Conservation (phyloP, 1,139 yeast genomes). For the Pneumocystis wakefieldiae region DNA sequence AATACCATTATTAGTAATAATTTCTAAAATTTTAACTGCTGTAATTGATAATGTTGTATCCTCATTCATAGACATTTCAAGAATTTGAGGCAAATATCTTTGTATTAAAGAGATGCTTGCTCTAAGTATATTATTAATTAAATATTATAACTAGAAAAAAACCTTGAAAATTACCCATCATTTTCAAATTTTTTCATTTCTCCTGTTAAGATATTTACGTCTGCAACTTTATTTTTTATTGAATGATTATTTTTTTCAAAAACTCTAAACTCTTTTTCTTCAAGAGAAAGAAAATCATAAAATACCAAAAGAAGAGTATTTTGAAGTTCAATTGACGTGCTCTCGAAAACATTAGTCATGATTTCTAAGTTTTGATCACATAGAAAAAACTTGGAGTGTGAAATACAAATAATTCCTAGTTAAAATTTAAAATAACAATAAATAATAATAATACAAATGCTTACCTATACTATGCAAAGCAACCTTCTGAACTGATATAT, state of each 20-base stretch:
- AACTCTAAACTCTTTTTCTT: slow-evolving; percentile 33
- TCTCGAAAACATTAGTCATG: slow-evolving; percentile 35
- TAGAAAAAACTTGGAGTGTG: slow-evolving; percentile 48
- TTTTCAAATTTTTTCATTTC: background rate
- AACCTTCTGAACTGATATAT: slow-evolving; percentile 30
- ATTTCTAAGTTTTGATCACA: slow-evolving; percentile 38
- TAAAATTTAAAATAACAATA: background rate
- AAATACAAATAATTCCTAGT: slow-evolving; percentile 37
- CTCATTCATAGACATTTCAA: slow-evolving; percentile 35
- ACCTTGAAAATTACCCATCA: background rate
- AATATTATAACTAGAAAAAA: background rate
- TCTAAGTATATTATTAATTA: slow-evolving; percentile 2
- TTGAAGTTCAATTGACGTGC: slow-evolving; percentile 25
- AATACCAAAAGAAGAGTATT: slow-evolving; percentile 41
- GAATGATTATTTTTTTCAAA: slow-evolving; percentile 24
- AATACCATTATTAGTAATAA: slow-evolving; percentile 48
- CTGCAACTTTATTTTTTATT: slow-evolving; percentile 10
- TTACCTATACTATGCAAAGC: slow-evolving; percentile 37
- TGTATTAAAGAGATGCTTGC: slow-evolving; percentile 60
- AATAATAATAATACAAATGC: background rate
- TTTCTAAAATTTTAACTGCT: slow-evolving; percentile 40
- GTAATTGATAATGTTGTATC: slow-evolving; percentile 33
- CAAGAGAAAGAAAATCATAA: slow-evolving; percentile 33
- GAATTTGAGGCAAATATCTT: slow-evolving; percentile 37
- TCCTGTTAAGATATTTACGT: background rate